Evolutionary conservation across 176 grass and related monocot species (phyloP), one percentile per base, ranked within the genome.

Genomic region (Carex littledalei): DNA sequence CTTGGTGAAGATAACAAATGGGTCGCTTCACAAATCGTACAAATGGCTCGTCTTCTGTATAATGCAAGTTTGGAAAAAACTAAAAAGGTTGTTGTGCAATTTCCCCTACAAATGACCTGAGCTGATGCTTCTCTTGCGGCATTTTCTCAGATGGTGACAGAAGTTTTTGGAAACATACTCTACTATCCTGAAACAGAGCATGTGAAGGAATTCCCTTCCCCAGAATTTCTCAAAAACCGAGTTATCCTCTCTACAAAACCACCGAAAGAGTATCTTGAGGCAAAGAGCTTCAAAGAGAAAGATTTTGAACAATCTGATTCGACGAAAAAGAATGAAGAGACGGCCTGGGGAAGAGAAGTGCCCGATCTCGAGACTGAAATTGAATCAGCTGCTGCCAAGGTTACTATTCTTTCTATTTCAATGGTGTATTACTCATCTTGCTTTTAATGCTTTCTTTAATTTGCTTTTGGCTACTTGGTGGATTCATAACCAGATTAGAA

Each of bases 171-270:
- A 89, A 91, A 94, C 73, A 86, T 87, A 59, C 89, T 94, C 13
- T 98, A 93, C 87, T 98, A 93, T 65, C 95, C 95, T 70, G 89
- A 98, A 69, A 82, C 86, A 81, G 89, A 93, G 85, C 92, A 87
- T 70, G 32, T 86, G 88, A 88, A 98, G 91, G 92, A 98, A 84
- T 94, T 98, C 53, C 91, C 93, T 79, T 98, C 95, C 58, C 93
- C 93, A 41, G 95, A 94, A 93, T 83, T 81, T 85, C 88, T 98
- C 35, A 94, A 88, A 74, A 86, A 86, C 22, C 88, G 91, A 79
- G 80, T 98, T 63, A 89, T 98, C 80, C 88, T 98, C 29, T 98
- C 95, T 67, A 98, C 95, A 17, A 98, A 98, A 82, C 91, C 95
- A 21, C 95, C 95, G 63, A 94, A 94, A 86, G 92, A 94, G 69